A percentile compares a stretch with the other conserved stretches of the same genome.
Conservation (phyloP, 257 asterid species). For the Perilla frutescens region DNA sequence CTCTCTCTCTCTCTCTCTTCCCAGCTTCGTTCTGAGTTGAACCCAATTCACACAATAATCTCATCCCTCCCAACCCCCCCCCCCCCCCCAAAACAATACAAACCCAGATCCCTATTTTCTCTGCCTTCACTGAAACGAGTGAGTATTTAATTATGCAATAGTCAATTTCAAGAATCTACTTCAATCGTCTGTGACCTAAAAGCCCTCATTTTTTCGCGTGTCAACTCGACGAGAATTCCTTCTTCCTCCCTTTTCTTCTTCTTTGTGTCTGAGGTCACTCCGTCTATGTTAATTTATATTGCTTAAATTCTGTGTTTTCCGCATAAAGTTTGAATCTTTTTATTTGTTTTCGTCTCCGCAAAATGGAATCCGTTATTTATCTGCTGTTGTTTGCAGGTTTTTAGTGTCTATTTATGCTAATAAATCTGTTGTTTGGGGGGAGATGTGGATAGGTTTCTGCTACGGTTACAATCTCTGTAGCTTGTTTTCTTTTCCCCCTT, state of each 20-base stretch:
- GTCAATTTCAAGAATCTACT: conserved; percentile 30
- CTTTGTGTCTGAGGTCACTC: conserved; percentile 35
- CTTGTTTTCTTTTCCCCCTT: conserved; percentile 39
- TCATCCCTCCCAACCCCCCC: conserved; percentile 40
- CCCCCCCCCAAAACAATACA: conserved; percentile 31
- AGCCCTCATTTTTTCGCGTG: conserved; percentile 29
- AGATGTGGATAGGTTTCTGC: conserved; percentile 9
- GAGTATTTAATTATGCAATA: background rate
- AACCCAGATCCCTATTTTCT: conserved; percentile 46
- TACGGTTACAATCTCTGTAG: conserved; percentile 29
- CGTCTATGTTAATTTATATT: conserved; percentile 3
- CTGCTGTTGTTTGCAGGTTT: conserved; percentile 18
- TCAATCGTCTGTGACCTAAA: conserved; percentile 15
- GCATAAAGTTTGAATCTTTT: conserved; percentile 36
- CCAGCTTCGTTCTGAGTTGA: conserved; percentile 46
- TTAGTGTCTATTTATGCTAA: conserved; percentile 16
- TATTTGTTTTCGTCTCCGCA: conserved; percentile 10
- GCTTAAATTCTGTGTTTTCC: conserved; percentile 23
- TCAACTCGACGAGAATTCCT: conserved; percentile 30
- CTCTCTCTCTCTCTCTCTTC: conserved; percentile 41
- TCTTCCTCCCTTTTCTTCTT: background rate
- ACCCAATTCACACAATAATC: conserved; percentile 48
- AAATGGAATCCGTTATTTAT: conserved; percentile 31
- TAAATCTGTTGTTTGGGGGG: conserved; percentile 20
- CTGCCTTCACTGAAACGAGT: conserved; percentile 18